phyloP scores from a whole-genome alignment of 768 basidiomycete species.

The Auriscalpium orientale region DNA sequence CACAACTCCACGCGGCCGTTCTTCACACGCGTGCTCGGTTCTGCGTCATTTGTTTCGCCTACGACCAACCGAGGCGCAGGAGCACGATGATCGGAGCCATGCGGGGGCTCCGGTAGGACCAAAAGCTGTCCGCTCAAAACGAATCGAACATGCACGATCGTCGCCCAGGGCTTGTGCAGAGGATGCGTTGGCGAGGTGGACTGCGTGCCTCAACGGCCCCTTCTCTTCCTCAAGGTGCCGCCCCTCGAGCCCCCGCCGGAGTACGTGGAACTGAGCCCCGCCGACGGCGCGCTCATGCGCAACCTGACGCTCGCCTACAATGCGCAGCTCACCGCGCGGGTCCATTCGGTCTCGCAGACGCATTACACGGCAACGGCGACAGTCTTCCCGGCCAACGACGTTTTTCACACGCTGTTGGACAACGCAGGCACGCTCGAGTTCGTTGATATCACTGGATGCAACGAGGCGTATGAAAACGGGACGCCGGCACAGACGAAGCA shows the following conservation, averaged over 20 bases:
- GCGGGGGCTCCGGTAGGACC: too few species aligned
- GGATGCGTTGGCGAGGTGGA: too few species aligned
- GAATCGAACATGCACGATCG: too few species aligned
- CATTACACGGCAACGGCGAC: constrained; percentile 38
- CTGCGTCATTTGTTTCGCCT: constrained; percentile 91
- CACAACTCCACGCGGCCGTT: constrained; percentile 62
- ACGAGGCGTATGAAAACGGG: too few species aligned
- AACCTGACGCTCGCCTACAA: constrained; percentile 44
- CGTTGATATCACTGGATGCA: too few species aligned
- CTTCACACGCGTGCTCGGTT: constrained; percentile 84
- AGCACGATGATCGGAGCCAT: constrained; percentile 76
- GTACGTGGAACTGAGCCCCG: constrained; percentile 31
- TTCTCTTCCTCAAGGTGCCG: constrained; percentile 33
- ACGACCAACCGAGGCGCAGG: constrained; percentile 93
- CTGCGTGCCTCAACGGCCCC: too few species aligned
- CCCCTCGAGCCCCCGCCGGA: constrained; percentile 32
- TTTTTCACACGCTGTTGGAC: constrained; percentile 53
- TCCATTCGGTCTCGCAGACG: constrained; percentile 31
- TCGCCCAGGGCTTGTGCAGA: too few species aligned
- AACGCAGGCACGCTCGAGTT: too few species aligned
- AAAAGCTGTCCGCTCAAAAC: too few species aligned
- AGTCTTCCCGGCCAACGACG: constrained; percentile 47
- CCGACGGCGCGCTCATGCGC: constrained; percentile 22
- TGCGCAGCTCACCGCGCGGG: constrained; percentile 31
- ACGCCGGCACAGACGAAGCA: too few species aligned